Evolutionary conservation across 495 filamentous ascomycete genomes (phyloP), one percentile per base, ranked within the genome.

Genomic region (Aspergillus steynii): DNA sequence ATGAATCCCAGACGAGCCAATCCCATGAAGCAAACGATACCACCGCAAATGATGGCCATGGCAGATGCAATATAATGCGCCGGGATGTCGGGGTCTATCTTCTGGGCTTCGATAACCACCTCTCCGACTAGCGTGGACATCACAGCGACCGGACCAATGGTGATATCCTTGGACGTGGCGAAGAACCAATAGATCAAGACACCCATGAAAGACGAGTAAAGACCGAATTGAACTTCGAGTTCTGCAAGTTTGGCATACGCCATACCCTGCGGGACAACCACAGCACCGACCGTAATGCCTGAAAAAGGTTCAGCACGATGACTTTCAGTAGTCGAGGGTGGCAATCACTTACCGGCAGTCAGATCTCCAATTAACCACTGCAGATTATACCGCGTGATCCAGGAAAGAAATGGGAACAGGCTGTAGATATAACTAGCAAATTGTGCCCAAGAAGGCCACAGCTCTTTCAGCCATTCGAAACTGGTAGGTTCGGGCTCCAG

Each of bases 201-300:
- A 29, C 95, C 95, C 89, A 98, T 96, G 68, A 99, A 99, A 0
- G 94, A 97, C 1, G 94, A 95, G 71, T 99, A 99, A 0, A 99
- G 79, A 55, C 95, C 95, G 68, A 85, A 99, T 69, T 99, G 81
- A 3, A 88, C 85, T 0, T 81, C 78, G 26, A 99, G 81, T 48
- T 86, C 79, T 7, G 95, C 95, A 47, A 99, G 78, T 63, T 88
- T 82, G 28, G 95, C 94, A 74, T 99, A 99, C 2, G 96, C 93
- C 95, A 99, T 98, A 59, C 91, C 90, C 69, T 99, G 95, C 5
- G 95, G 95, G 31, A 99, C 91, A 26, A 99, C 95, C 37, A 99
- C 94, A 54, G 89, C 89, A 57, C 95, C 95, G 56, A 98, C 93
- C 5, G 95, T 99, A 69, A 99, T 89, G 68, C 90, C 90, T 93